These are phyloP conservation scores for Picea sitchensis DNA, from an alignment of 75 land plant species.

Conservation along the genomic window DNA sequence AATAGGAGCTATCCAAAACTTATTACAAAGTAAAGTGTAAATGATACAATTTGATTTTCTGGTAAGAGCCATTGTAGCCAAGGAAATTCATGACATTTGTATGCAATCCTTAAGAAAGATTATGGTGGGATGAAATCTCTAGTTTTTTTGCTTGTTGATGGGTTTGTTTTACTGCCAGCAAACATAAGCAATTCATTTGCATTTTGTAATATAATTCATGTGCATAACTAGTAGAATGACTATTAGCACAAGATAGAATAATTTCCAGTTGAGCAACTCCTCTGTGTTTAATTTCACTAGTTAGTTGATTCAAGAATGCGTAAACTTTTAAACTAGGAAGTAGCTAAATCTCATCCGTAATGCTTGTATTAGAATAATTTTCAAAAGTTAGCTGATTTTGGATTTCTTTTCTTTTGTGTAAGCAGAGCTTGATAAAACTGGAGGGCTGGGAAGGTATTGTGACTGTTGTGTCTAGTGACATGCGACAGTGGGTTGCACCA, in stretches of 20 bases:
- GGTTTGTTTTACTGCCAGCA: too few species aligned
- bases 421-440: slow-evolving; percentile 74
- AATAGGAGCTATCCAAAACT: too few species aligned
- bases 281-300: background rate
- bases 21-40: too few species aligned
- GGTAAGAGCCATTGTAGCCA: too few species aligned
- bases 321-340: background rate
- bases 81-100: too few species aligned
- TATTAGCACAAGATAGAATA: background rate
- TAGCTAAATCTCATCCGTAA: background rate
- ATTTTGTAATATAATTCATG: too few species aligned
- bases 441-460: slow-evolving; percentile 93
- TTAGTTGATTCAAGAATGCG: background rate
- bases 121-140: too few species aligned
- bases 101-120: too few species aligned
- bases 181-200: too few species aligned
- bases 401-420: background rate
- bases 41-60: too few species aligned
- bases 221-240: too few species aligned
- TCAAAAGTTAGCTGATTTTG: background rate
- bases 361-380: background rate
- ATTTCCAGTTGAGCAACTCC: background rate
- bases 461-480: slow-evolving; percentile 87
- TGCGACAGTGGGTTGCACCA: slow-evolving; percentile 95
- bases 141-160: too few species aligned